A percentile compares a stretch with the other conserved stretches of the same genome.
These are phyloP conservation scores for Corymbia maculata DNA, from an alignment of 345 rosid species.

Conservation along the genomic window DNA sequence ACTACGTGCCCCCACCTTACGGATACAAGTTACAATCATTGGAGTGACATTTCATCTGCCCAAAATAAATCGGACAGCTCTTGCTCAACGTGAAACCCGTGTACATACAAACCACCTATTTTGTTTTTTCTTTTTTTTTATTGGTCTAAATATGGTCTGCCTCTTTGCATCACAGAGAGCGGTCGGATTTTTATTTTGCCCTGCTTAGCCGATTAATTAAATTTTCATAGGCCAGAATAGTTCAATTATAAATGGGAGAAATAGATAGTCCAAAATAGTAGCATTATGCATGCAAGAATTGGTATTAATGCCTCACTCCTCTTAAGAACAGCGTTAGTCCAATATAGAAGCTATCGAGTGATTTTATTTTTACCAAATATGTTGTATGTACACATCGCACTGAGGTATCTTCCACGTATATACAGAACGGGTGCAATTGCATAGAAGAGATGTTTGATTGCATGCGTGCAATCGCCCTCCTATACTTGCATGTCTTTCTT, in stretches of 20 bases:
- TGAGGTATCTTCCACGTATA: background rate
- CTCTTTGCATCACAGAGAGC: too few species aligned
- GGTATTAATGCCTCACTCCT: background rate
- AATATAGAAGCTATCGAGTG: background rate
- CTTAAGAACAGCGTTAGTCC: background rate
- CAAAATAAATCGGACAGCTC: background rate
- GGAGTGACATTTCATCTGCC: too few species aligned
- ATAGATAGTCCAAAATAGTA: too few species aligned
- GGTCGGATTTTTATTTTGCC: background rate
- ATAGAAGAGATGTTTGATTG: background rate
- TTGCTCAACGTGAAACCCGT: background rate
- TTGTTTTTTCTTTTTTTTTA: too few species aligned
- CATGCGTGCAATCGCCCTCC: background rate
- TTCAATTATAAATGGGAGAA: too few species aligned
- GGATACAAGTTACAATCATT: too few species aligned
- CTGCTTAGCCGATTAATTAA: background rate
- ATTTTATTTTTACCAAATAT: background rate
- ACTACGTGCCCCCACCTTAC: too few species aligned
- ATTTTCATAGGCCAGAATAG: background rate
- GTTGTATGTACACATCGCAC: background rate
- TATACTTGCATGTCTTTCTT: background rate
- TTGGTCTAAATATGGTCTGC: too few species aligned
- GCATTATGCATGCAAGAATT: background rate
- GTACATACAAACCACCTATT: too few species aligned
- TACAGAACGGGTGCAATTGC: too few species aligned